phyloP scores from a whole-genome alignment of 169 alveolate genomes.

The Haemoproteus tartakovskyi region DNA sequence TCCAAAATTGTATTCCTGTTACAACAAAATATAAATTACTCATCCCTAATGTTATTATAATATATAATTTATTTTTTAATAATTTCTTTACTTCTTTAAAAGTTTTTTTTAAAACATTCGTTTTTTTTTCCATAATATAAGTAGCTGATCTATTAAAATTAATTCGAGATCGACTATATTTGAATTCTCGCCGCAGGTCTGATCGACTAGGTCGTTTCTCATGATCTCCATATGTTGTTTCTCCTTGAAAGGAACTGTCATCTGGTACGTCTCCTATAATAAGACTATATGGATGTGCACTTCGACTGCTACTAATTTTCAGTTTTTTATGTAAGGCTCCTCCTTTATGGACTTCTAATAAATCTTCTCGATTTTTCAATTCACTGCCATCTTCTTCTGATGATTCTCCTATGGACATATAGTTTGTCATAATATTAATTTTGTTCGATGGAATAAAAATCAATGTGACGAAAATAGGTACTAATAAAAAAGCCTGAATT shows the following conservation, averaged over 20 bases:
- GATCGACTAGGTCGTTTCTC: too few species aligned
- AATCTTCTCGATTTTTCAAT: too few species aligned
- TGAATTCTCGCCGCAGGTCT: too few species aligned
- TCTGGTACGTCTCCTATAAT: too few species aligned
- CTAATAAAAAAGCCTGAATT: constrained; percentile 25
- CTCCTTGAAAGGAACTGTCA: too few species aligned
- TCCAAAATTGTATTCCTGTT: constrained; percentile 89
- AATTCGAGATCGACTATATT: not conserved
- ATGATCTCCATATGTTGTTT: too few species aligned
- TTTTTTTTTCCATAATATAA: constrained; percentile 53
- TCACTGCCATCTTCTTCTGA: not conserved
- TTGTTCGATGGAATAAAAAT: constrained; percentile 44
- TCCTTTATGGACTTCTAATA: too few species aligned
- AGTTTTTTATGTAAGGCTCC: too few species aligned
- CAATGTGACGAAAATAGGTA: constrained; percentile 36
- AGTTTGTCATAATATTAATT: constrained; percentile 20
- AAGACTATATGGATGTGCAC: too few species aligned
- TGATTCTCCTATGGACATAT: not conserved
- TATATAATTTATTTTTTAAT: constrained; percentile 67
- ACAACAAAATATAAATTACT: constrained; percentile 81
- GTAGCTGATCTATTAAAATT: constrained; percentile 34
- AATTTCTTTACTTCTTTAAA: constrained; percentile 68
- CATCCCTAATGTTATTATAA: constrained; percentile 78
- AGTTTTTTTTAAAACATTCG: constrained; percentile 42
- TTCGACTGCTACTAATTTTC: too few species aligned